These are phyloP conservation scores for Fennellomyces sp. DNA, from an alignment of 371 early-diverging fungal species.

Conservation along the genomic window DNA sequence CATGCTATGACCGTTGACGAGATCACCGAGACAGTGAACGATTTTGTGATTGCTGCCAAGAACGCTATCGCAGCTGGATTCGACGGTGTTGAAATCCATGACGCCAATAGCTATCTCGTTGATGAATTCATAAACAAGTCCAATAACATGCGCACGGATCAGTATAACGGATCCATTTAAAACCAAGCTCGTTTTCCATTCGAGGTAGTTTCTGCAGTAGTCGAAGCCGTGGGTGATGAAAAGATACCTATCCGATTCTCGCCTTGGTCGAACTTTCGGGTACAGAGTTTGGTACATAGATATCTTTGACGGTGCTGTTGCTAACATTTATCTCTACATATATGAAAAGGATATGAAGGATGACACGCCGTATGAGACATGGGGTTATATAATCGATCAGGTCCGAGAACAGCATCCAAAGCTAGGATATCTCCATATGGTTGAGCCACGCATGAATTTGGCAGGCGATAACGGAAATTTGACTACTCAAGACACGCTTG, in stretches of 20 bases:
- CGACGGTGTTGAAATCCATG: too few relatives aligned
- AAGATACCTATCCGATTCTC: too few relatives aligned
- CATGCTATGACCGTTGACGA: conserved; percentile 30
- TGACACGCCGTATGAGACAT: conserved; percentile 36
- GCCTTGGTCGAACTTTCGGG: conserved; percentile 19
- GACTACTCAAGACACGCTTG: conserved; percentile 12
- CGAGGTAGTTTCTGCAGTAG: conserved; percentile 44
- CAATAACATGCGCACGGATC: conserved; percentile 62
- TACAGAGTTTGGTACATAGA: not conserved
- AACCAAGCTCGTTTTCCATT: conserved; percentile 53
- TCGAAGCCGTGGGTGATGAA: conserved; percentile 9
- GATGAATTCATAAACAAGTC: conserved; percentile 39
- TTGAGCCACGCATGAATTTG: conserved; percentile 29
- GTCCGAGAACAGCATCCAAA: conserved; percentile 24
- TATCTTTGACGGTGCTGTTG: not conserved
- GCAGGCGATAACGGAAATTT: conserved; percentile 1
- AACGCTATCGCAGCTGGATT: conserved; percentile 56
- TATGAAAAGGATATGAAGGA: conserved; percentile 30
- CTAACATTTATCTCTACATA: too few relatives aligned
- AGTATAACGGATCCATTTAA: conserved; percentile 56
- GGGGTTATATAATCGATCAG: conserved; percentile 21
- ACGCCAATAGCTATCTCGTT: conserved; percentile 66
- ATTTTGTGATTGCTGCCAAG: conserved; percentile 45
- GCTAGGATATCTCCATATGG: conserved; percentile 35
- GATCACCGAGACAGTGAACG: conserved; percentile 34